These are phyloP conservation scores for Aureobasidium subglaciale DNA, from an alignment of 2,329 filamentous ascomycete genomes.

Conservation along the genomic window DNA sequence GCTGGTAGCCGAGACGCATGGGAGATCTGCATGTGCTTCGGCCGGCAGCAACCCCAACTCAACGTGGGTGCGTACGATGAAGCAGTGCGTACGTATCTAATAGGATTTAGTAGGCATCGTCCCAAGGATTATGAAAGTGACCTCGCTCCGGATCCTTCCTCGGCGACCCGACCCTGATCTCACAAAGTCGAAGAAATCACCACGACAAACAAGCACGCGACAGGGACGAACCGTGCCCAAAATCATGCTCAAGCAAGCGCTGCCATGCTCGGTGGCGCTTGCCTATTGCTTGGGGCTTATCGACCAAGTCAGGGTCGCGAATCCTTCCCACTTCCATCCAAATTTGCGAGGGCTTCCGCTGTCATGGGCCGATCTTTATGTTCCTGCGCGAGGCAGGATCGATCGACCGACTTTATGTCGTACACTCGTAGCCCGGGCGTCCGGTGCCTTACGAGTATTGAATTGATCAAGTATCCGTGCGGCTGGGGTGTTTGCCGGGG, in stretches of 20 bases:
- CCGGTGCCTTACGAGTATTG: not conserved
- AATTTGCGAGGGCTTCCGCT: not conserved
- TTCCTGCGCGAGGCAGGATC: not conserved
- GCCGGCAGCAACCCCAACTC: not conserved
- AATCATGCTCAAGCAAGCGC: not conserved
- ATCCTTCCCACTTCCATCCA: not conserved
- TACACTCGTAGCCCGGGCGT: not conserved
- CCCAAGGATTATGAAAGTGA: not conserved
- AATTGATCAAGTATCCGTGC: not conserved
- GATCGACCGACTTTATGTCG: not conserved
- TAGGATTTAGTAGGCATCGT: not conserved
- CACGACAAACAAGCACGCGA: not conserved
- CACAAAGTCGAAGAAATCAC: not conserved
- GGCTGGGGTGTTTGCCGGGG: not conserved
- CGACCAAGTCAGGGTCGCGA: not conserved
- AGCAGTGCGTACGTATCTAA: not conserved
- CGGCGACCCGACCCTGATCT: not conserved
- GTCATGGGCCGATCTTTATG: not conserved
- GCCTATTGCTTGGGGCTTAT: constrained; percentile 1
- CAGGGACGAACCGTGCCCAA: not conserved
- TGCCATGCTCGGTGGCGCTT: not conserved
- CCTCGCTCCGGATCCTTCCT: not conserved
- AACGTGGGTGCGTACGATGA: not conserved
- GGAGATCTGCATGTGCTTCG: not conserved
- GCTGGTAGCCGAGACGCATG: not conserved